Evolutionary conservation across 2,329 filamentous ascomycete genomes (phyloP).

Genomic region (Coleophoma eucalyptorum): DNA sequence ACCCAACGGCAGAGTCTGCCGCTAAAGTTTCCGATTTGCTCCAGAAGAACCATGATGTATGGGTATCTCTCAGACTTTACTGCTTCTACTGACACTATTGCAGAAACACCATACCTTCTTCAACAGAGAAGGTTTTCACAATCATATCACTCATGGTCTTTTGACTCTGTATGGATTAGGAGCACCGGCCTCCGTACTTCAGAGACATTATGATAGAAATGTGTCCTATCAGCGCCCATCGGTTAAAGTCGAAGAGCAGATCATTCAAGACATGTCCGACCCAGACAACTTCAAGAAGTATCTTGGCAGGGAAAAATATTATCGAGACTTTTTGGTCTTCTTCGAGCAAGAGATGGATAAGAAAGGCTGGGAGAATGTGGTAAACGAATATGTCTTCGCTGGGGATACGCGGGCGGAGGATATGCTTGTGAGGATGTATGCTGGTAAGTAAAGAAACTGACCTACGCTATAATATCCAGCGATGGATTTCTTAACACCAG

Average conservation of each 20-base stretch:
- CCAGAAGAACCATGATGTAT: slow-evolving; percentile 67
- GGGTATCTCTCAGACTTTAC: slow-evolving; percentile 1
- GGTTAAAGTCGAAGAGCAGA: slow-evolving; percentile 39
- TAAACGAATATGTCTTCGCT: slow-evolving; percentile 67
- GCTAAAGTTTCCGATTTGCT: slow-evolving; percentile 62
- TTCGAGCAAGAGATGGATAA: slow-evolving; percentile 70
- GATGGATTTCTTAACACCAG: too few species aligned
- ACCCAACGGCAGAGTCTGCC: slow-evolving; percentile 56
- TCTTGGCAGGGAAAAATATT: slow-evolving; percentile 62
- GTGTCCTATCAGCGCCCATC: slow-evolving; percentile 59
- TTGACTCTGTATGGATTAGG: slow-evolving; percentile 75
- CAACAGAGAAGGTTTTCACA: slow-evolving; percentile 72
- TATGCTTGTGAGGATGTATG: slow-evolving; percentile 65
- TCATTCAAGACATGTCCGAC: slow-evolving; percentile 44
- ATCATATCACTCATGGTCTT: slow-evolving; percentile 78
- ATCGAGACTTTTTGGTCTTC: slow-evolving; percentile 72
- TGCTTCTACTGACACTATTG: slow-evolving; percentile 28
- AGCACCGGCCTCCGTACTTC: slow-evolving; percentile 55
- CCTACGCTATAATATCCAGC: too few species aligned
- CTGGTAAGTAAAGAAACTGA: slow-evolving; percentile 38
- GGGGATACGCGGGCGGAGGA: slow-evolving; percentile 62
- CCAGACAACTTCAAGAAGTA: slow-evolving; percentile 51
- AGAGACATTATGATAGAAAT: slow-evolving; percentile 63
- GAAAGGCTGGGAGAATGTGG: slow-evolving; percentile 55
- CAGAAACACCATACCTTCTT: slow-evolving; percentile 74